These are phyloP conservation scores for Coelastrella sp. DNA, from an alignment of 139 green algal genomes.

Conservation along the genomic window DNA sequence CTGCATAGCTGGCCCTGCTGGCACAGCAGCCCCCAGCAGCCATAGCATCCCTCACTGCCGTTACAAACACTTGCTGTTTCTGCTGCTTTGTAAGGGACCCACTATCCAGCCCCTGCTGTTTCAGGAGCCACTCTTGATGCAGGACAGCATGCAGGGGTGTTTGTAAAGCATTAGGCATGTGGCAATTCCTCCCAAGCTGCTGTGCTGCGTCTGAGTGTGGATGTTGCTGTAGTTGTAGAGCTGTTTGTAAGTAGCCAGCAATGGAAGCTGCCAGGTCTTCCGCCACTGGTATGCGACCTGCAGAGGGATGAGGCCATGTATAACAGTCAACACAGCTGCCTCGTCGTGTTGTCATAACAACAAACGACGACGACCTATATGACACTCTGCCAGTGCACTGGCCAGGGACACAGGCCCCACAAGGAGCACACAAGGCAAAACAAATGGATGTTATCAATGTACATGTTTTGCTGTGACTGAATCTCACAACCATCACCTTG, in stretches of 20 bases:
- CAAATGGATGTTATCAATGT: no score
- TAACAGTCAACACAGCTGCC: no score
- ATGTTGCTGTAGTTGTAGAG: slow-evolving; percentile 29
- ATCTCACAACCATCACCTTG: no score
- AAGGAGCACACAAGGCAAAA: no score
- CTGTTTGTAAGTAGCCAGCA: slow-evolving; percentile 43
- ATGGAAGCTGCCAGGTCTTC: slow-evolving; percentile 51
- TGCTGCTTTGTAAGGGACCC: background rate
- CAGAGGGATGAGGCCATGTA: background rate
- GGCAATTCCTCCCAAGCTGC: slow-evolving; percentile 72
- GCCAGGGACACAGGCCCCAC: no score
- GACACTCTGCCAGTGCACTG: no score
- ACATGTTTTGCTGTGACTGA: no score
- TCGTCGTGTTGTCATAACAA: no score
- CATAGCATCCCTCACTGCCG: slow-evolving; percentile 55
- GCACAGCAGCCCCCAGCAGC: slow-evolving; percentile 70
- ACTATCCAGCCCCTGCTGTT: slow-evolving; percentile 1
- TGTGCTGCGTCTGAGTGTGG: slow-evolving; percentile 43
- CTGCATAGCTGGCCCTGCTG: slow-evolving; percentile 61
- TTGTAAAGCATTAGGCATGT: slow-evolving; percentile 72
- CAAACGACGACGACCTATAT: no score
- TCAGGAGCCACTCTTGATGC: slow-evolving; percentile 54
- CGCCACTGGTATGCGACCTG: slow-evolving; percentile 42
- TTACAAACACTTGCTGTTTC: slow-evolving; percentile 41
- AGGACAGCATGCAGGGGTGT: slow-evolving; percentile 70